phyloP scores from a whole-genome alignment of 2,329 filamentous ascomycete species.

The Balansia obtecta region DNA sequence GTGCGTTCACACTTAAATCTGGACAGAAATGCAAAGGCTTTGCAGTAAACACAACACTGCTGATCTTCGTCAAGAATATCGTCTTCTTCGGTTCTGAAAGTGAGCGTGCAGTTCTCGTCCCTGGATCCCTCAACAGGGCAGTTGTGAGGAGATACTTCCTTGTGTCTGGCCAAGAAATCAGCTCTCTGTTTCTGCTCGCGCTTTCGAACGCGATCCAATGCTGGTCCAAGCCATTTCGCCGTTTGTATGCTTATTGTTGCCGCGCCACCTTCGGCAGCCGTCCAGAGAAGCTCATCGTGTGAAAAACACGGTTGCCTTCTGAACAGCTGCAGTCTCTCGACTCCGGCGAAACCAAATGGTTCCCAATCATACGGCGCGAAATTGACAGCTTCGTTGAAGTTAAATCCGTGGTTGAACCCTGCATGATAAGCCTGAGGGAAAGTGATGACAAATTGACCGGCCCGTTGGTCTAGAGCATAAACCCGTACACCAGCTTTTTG shows the following conservation, averaged over 20 bases:
- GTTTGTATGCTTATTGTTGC: conserved; percentile 65
- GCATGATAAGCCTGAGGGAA: conserved; percentile 97
- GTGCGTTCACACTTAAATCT: conserved; percentile 76
- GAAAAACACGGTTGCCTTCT: conserved; percentile 92
- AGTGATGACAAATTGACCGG: conserved; percentile 90
- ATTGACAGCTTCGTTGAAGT: conserved; percentile 98
- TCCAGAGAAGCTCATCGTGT: conserved; percentile 87
- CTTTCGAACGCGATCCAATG: conserved; percentile 63
- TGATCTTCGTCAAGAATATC: conserved; percentile 86
- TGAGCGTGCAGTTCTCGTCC: conserved; percentile 43
- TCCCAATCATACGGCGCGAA: conserved; percentile 96
- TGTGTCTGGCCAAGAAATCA: conserved; percentile 55
- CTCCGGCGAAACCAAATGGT: conserved; percentile 74
- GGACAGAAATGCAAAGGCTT: conserved; percentile 81
- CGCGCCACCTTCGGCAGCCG: conserved; percentile 68
- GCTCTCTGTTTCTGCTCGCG: conserved; percentile 60
- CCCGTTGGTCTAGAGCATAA: conserved; percentile 89
- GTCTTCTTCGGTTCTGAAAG: conserved; percentile 53
- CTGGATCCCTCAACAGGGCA: conserved; percentile 34
- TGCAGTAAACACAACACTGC: conserved; percentile 87
- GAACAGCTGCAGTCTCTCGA: conserved; percentile 76
- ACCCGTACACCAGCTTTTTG: conserved; percentile 87
- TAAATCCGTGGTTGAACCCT: conserved; percentile 97
- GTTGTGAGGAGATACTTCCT: conserved; percentile 37
- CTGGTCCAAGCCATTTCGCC: conserved; percentile 88